phyloP scores from a whole-genome alignment of 371 early-diverging fungal genomes.

The Mortierella sp. region DNA sequence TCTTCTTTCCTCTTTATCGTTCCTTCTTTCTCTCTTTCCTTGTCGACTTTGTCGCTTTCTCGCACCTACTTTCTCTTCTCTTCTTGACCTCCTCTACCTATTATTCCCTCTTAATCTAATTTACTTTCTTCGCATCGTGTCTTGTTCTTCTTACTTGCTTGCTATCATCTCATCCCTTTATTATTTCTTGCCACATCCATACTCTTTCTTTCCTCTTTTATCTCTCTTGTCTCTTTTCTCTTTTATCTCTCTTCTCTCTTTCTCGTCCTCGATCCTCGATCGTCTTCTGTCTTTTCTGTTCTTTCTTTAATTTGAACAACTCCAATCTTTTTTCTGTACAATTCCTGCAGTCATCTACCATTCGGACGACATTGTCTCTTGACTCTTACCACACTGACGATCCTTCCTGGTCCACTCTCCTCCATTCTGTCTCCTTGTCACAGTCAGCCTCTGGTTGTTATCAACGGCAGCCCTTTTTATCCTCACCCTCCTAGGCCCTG shows the following conservation, averaged over 20 bases:
- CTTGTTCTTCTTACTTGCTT: slow-evolving; percentile 1
- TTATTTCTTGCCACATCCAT: slow-evolving; percentile 6
- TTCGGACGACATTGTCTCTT: background rate
- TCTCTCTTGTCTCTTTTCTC: background rate
- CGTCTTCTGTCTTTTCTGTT: background rate
- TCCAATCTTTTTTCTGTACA: background rate
- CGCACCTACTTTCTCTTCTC: background rate
- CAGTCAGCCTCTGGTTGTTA: background rate
- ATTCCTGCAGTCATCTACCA: background rate
- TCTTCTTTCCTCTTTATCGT: background rate
- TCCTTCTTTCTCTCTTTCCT: slow-evolving; percentile 2
- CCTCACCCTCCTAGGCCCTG: slow-evolving; percentile 1
- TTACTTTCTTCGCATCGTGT: background rate
- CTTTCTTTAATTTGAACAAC: background rate
- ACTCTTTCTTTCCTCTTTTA: background rate
- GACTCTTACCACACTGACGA: background rate
- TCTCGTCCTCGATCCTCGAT: background rate
- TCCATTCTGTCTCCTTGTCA: background rate
- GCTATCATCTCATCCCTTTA: background rate
- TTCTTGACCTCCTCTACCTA: background rate
- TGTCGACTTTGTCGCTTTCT: background rate
- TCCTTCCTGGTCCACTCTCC: background rate
- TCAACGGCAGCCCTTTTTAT: slow-evolving; percentile 7
- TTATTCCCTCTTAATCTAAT: slow-evolving; percentile 13
- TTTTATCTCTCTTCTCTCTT: background rate